Percentiles rank a stretch among this genome's conserved stretches.
phyloP scores from a whole-genome alignment of 768 basidiomycete species.

The Mycena polygramma region DNA sequence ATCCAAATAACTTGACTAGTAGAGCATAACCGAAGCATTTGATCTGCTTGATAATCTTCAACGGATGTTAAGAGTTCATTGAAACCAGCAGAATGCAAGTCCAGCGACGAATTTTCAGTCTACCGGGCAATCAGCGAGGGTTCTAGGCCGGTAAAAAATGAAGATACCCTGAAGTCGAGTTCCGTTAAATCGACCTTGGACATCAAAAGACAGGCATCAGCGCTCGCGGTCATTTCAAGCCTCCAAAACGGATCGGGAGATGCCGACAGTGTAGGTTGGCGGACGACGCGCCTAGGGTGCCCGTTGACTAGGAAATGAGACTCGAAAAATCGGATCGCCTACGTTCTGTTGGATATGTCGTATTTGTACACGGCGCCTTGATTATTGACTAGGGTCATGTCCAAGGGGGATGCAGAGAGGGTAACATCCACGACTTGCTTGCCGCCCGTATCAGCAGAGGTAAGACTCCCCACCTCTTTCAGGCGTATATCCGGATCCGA shows the following conservation, averaged over 20 bases:
- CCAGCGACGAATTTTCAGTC: conserved; percentile 44
- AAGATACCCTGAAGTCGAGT: conserved; percentile 71
- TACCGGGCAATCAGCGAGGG: conserved; percentile 35
- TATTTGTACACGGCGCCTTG: conserved; percentile 66
- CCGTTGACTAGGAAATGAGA: conserved; percentile 2
- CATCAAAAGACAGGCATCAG: conserved; percentile 59
- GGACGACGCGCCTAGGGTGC: conserved; percentile 40
- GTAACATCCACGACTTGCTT: conserved; percentile 63
- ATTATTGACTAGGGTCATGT: conserved; percentile 61
- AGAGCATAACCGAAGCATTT: conserved; percentile 67
- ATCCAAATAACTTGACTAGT: conserved; percentile 79
- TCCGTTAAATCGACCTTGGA: conserved; percentile 58
- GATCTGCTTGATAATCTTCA: conserved; percentile 56
- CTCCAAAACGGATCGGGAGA: conserved; percentile 62
- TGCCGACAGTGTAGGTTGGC: neutral
- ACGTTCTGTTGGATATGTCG: conserved; percentile 57
- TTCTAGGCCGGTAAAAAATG: neutral
- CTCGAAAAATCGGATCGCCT: conserved; percentile 41
- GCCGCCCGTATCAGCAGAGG: conserved; percentile 55
- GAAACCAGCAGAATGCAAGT: conserved; percentile 52
- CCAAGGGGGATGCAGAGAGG: conserved; percentile 46
- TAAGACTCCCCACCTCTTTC: conserved; percentile 53
- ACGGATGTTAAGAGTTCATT: conserved; percentile 66
- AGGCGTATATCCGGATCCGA: conserved; percentile 36
- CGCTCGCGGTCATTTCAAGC: conserved; percentile 53